Evolutionary conservation across 345 rosid genomes (phyloP), one percentile per base, ranked within the genome.

Genomic region (Capsella bursapastoris): DNA sequence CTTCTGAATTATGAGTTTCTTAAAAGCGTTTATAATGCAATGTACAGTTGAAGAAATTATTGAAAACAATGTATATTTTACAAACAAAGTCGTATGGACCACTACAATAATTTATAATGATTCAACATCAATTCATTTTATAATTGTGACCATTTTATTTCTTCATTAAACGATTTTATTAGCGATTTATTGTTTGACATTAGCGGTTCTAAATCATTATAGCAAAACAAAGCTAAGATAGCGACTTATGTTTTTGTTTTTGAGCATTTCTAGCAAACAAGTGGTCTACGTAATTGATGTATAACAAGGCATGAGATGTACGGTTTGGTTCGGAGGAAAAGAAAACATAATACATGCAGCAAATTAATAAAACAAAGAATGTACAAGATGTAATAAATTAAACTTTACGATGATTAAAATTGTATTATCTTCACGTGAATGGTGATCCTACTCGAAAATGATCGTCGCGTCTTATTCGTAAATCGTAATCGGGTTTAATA

Each of bases 371-470:
- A 6, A 55, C 7, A 15, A 55, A 22, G 13, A 34, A 47, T 34
- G 12, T 9, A 57, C 57, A 58, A n/a, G 48, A 9, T 58, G 72
- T 56, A 56, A 68, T 56, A 29, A 43, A 22, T 22, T 43, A 2
- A 41, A 41, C 52, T 5, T 6, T 15, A 1, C 4, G 16, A 40
- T 31, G 14, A 53, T 13, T 37, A 8, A 29, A 57, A 45, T 1
- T 32, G 12, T n/a, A 44, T 34, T 45, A 44, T 8, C 18, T 72
- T 62, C 52, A 62, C 68, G 44, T 29, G 52, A 62, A 62, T 62
- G 68, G 51, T 72, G 43, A 11, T 72, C 75, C 62, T 2, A 38
- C 61, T 40, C 4, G 11, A 51, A 65, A 71, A 57, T 58, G 48
- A 35, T 22, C 57, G 25, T 44, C 27, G 7, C 14, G 11, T 49